Base-by-base conservation (phyloP, 805 yeast species). In the Saccharomycopsis fibuligera region DNA sequence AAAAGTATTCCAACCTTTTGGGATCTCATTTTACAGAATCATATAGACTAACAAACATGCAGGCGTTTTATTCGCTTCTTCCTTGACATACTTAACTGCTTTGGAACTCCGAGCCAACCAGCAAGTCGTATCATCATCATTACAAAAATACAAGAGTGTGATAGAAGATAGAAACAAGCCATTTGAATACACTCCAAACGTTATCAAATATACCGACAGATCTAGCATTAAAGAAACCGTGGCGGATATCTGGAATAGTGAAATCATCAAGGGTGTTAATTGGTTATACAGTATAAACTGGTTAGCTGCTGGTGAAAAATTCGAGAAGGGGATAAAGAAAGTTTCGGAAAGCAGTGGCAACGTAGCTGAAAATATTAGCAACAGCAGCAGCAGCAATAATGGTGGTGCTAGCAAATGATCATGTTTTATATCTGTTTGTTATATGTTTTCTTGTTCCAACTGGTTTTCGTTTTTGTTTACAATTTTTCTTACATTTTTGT, bases 191-290 rank as follows among this genome's bases (percentile, higher is more conserved):
- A 35, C 22, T 12, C 44, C 49, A 4, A 52, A 45, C 42, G 24
- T 27, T n/a, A 43, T 52, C 14, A 40, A 48, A 2, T 52, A 49
- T 37, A 17, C 25, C 19, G 49, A 53, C 42, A 44, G 56, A 43
- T 42, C 56, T 10, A 50, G 45, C 19, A 35, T 50, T 5, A 46
- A 30, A 27, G 56, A 53, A 36, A 46, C 44, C 19, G 43, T 50
- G 30, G 54, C 54, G 3, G 56, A 53, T 35, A 49, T 53, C 22
- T 53, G 56, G 56, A 50, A 53, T 36, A 41, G 44, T 14, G 56
- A 53, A 36, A 49, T 53, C 25, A 50, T 53, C 24, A 49, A 41
- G 30, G 56, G 56, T 14, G 50, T 53, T n/a, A 50, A 53, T 24
- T 53, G 56, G 56, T 41, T 53, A 10, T 53, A 53, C 40, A 37